Conservation (phyloP, 192 early-diverging fungal species). For the Entomortierella lignicola region DNA sequence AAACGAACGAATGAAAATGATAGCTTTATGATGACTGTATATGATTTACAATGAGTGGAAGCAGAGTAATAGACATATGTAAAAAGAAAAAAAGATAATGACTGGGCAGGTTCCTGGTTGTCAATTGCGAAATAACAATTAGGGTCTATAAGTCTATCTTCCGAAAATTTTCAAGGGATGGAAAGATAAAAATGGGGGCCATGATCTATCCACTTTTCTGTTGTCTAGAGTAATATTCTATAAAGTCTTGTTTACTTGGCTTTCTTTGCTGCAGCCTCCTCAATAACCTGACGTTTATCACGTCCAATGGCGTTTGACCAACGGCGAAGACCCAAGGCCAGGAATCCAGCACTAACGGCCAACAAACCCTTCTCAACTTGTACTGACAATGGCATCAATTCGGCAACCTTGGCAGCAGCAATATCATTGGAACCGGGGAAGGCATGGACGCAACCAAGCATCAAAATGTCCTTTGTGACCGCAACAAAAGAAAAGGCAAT, state of each 20-base stretch:
- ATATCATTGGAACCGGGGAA: slow-evolving; percentile 21
- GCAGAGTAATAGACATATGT: no score
- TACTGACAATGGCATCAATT: slow-evolving; percentile 33
- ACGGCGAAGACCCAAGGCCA: slow-evolving; percentile 38
- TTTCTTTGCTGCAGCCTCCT: slow-evolving; percentile 32
- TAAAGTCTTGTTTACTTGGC: slow-evolving; percentile 15
- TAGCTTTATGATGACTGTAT: background rate
- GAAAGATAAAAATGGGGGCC: background rate
- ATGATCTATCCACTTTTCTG: background rate
- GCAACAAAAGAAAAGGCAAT: slow-evolving; percentile 21
- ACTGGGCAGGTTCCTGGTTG: background rate
- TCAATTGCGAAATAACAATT: background rate
- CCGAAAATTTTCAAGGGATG: slow-evolving; percentile 1
- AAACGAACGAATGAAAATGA: background rate
- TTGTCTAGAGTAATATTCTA: background rate
- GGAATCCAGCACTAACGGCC: slow-evolving; percentile 4
- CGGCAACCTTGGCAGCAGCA: slow-evolving; percentile 32
- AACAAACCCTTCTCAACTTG: slow-evolving; percentile 25
- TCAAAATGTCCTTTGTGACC: slow-evolving; percentile 39
- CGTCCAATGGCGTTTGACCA: slow-evolving; percentile 53
- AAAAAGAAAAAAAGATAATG: background rate
- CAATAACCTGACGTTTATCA: slow-evolving; percentile 53
- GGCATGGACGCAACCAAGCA: slow-evolving; percentile 21
- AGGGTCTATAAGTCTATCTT: background rate
- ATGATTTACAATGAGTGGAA: background rate